These are phyloP conservation scores for Claviceps arundinis DNA, from an alignment of 2,329 filamentous ascomycete species.

Conservation along the genomic window DNA sequence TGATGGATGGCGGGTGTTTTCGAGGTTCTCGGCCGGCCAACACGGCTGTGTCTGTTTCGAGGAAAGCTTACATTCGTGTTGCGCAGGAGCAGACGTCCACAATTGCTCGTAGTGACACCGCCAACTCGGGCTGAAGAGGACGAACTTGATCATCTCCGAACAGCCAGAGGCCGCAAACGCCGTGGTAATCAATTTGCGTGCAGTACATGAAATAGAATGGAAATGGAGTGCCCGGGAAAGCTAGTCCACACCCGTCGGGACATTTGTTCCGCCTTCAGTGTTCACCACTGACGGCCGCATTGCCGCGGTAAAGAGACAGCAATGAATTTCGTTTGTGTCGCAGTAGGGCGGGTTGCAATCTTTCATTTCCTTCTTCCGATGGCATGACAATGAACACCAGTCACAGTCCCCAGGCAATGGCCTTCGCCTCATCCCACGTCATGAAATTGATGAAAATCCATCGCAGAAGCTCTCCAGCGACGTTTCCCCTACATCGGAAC, in stretches of 20 bases:
- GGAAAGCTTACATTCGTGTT: no score
- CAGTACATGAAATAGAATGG: no score
- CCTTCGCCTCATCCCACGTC: slow-evolving; percentile 5
- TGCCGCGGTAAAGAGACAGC: neutral
- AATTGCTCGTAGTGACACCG: no score
- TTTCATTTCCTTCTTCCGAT: neutral
- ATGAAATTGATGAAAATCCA: slow-evolving; percentile 5
- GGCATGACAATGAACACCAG: neutral
- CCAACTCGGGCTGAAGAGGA: no score
- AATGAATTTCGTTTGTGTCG: neutral
- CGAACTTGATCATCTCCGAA: no score
- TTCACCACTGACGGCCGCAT: neutral
- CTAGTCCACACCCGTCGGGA: no score
- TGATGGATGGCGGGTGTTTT: neutral
- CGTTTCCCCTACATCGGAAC: slow-evolving; percentile 1
- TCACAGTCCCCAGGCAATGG: neutral
- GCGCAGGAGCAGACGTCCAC: no score
- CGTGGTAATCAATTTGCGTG: no score
- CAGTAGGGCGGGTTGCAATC: neutral
- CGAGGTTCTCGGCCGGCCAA: neutral
- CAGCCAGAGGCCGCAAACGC: no score
- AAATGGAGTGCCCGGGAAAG: no score
- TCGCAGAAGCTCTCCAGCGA: slow-evolving; percentile 4
- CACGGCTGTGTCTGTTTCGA: neutral
- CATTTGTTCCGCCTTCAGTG: no score